Evolutionary conservation across 495 filamentous ascomycete genomes (phyloP), one percentile per base, ranked within the genome.

Genomic region (Aspergillus affinis): DNA sequence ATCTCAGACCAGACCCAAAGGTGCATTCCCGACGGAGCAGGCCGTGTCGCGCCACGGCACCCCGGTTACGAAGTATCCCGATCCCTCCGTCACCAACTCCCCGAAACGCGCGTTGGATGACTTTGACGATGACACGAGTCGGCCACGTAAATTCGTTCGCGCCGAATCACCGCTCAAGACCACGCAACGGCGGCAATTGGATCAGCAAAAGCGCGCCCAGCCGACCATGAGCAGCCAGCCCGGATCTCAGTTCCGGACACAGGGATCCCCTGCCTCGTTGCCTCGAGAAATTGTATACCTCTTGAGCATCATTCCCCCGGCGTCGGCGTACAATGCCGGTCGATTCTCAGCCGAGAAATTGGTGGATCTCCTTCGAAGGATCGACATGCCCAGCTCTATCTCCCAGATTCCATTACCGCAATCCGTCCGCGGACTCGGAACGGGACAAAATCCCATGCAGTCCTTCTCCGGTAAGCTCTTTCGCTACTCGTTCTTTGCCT

Each of bases 151-250:
- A 69, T 75, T 93, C 54, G 78, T 81, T 51, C 87, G 94, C 20
- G 90, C 86, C 21, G 92, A 89, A 51, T 96, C 91, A 17, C 93
- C 95, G 0, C 79, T 98, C 26, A 97, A 94, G 71, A 90, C 88
- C 12, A 87, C 87, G 2, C 91, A 93, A 19, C 88, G 89, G 44
- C 86, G 92, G 44, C 85, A 91, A 19, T 75, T 94, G 20, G 90
- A 96, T 65, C 90, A 92, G 69, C 88, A 91, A 60, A 85, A 84
- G 63, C 85, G 88, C 21, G 58, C 61, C 17, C 72, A 72, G 54
- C 71, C 67, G 47, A 55, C 70, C 29, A 76, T 78, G 45, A 74
- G 64, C 29, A 63, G 72, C 10, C 71, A 69, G 41, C 74, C 54
- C 20, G 70, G 65, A 2, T 71, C 71, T 3, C 69, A 74, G 47